phyloP scores from a whole-genome alignment of 148 eudicot species.

The Camellia japonica region DNA sequence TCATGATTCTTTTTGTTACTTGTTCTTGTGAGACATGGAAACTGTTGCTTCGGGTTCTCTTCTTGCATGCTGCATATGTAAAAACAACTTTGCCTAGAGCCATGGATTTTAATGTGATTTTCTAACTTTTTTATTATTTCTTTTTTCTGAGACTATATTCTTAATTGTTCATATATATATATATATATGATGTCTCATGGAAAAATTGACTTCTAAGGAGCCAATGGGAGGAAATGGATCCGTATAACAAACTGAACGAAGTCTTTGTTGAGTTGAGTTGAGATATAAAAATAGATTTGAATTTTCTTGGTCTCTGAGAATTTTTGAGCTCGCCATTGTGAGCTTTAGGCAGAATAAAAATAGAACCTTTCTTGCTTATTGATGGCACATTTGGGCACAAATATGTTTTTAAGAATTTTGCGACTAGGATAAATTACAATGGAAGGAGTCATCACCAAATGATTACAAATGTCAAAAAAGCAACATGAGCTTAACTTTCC shows the following conservation, averaged over 20 bases:
- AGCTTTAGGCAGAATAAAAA: background rate
- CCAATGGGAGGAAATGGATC: no score
- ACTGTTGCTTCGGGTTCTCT: background rate
- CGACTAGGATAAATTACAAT: background rate
- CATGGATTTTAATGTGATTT: background rate
- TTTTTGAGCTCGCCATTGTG: background rate
- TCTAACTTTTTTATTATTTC: no score
- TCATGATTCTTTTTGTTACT: background rate
- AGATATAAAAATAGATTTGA: no score
- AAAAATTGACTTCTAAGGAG: no score
- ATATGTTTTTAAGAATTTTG: background rate
- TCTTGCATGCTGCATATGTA: background rate
- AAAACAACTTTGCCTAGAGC: background rate
- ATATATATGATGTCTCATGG: no score
- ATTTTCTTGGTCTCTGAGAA: background rate
- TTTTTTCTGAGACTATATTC: no score
- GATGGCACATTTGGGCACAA: background rate
- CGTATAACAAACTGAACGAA: no score
- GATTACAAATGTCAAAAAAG: background rate
- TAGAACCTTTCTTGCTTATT: background rate
- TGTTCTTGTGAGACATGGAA: constrained; percentile 1
- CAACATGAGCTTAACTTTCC: background rate
- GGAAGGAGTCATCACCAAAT: background rate
- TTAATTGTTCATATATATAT: no score
- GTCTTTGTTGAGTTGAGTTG: no score